These are phyloP conservation scores for Schizothecium vesticola DNA, from an alignment of 495 filamentous ascomycete genomes.

Conservation along the genomic window DNA sequence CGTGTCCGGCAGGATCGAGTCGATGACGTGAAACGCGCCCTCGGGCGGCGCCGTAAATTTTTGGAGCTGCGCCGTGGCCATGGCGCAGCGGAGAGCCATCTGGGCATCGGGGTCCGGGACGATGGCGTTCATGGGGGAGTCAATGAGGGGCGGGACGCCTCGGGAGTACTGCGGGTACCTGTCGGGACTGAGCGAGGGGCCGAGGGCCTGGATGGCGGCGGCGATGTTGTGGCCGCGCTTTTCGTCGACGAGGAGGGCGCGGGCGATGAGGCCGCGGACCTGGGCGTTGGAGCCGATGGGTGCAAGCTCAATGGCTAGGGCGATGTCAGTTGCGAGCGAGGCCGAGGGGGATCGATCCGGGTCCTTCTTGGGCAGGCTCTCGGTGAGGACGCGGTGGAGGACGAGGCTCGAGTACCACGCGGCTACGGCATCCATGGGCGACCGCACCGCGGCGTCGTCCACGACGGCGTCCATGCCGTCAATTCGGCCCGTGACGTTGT, in stretches of 20 bases:
- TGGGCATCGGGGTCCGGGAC: constrained; percentile 55
- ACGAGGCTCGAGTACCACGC: constrained; percentile 82
- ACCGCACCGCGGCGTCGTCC: constrained; percentile 79
- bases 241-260: constrained; percentile 52
- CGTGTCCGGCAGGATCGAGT: constrained; percentile 35
- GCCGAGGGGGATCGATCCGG: constrained; percentile 30
- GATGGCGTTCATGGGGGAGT: constrained; percentile 28
- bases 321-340: constrained; percentile 50
- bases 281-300: constrained; percentile 74
- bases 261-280: constrained; percentile 70
- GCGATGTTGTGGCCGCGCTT: constrained; percentile 51
- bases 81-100: constrained; percentile 72
- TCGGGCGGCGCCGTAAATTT: constrained; percentile 37
- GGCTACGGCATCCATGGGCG: constrained; percentile 82
- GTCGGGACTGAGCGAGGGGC: constrained; percentile 43
- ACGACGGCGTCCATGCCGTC: constrained; percentile 79
- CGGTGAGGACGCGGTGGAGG: constrained; percentile 64
- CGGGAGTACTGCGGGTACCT: constrained; percentile 24
- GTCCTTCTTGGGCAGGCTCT: constrained; percentile 43
- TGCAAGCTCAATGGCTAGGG: constrained; percentile 66
- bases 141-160: constrained; percentile 23
- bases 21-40: constrained; percentile 41
- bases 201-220: constrained; percentile 49
- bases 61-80: constrained; percentile 67
- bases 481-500: constrained; percentile 54